Evolutionary conservation across 2,329 filamentous ascomycete species (phyloP), one percentile per base, ranked within the genome.

Genomic region (Alternaria tenuissima): DNA sequence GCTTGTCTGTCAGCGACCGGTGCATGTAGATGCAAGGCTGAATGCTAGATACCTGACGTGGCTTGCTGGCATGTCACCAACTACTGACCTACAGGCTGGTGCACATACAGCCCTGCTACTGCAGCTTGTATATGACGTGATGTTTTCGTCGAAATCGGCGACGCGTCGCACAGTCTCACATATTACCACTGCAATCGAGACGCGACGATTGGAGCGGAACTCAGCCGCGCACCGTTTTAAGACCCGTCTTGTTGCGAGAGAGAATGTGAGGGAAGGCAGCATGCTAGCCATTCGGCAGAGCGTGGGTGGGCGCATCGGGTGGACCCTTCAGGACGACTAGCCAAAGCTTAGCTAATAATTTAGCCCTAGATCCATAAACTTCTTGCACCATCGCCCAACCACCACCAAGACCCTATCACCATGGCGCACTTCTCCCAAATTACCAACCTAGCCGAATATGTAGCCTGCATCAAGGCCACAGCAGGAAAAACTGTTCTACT

Each of bases 1-100:
- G 51, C 20, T 42, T 42, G 38, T 22, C 42, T 28, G 44, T 42
- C 26, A 54, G 38, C 22, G 7, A 28, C 26, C 20, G 18, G 26
- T 38, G 38, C 42, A 4, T 20, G 41, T 18, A n/a, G 28, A 26
- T 28, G 24, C 24, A 26, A 26, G 22, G 22, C 22, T 43, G 34
- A 22, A 18, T 52, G 18, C n/a, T 22, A 5, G 34, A 18, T 7
- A 78, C 77, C 28, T 77, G 68, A 48, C 78, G 75, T 3, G 76
- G 73, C 16, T 72, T 70, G 26, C 71, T 74, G 39, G 80, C 71
- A 43, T 81, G 74, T 58, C 78, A 80, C 32, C 75, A 74, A 28
- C 76, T 77, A 28, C 79, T 80, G 64, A 80, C 65, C 67, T 79
- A 81, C 16, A 78, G 70, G 52, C 75, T 76, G 7, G 69, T 76